Conservation (phyloP, 208 protist genomes). For the Wallacemonas sp. region DNA sequence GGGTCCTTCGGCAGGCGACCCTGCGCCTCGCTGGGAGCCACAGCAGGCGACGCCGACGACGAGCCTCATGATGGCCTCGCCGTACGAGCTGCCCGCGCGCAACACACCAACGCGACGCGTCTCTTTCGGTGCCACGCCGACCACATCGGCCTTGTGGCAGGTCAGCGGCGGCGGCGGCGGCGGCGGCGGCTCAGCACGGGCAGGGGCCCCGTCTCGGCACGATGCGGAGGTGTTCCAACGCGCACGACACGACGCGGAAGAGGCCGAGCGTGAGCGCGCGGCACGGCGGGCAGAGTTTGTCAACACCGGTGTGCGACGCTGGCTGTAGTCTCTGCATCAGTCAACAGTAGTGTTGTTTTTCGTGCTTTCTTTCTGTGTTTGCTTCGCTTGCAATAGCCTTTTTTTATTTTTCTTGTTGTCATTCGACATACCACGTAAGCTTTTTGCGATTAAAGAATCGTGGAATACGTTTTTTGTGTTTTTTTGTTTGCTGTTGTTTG, state of each 20-base stretch:
- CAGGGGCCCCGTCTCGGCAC: background rate
- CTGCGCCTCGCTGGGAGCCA: background rate
- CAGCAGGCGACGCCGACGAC: background rate
- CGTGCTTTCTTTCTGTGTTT: conserved; percentile 21
- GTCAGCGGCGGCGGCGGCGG: background rate
- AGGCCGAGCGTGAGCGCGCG: conserved; percentile 6
- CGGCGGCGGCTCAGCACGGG: background rate
- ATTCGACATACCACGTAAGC: too few relatives aligned
- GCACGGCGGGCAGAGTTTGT: conserved; percentile 10
- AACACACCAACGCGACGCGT: conserved; percentile 11
- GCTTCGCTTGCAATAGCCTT: too few relatives aligned
- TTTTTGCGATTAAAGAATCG: too few relatives aligned
- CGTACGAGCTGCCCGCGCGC: background rate
- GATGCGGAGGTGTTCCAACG: conserved; percentile 6
- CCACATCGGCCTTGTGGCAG: background rate
- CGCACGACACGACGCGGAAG: conserved; percentile 7
- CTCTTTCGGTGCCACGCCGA: conserved; percentile 12
- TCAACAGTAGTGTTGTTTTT: background rate
- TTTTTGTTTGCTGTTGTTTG: background rate
- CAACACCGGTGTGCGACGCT: conserved; percentile 11
- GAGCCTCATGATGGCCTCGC: conserved; percentile 9
- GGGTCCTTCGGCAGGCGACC: background rate
- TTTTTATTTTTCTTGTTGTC: too few relatives aligned
- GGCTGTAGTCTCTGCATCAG: background rate
- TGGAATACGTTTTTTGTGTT: background rate